Conservation (phyloP, 139 green algal genomes). For the Chlamydomonas eustigma region DNA sequence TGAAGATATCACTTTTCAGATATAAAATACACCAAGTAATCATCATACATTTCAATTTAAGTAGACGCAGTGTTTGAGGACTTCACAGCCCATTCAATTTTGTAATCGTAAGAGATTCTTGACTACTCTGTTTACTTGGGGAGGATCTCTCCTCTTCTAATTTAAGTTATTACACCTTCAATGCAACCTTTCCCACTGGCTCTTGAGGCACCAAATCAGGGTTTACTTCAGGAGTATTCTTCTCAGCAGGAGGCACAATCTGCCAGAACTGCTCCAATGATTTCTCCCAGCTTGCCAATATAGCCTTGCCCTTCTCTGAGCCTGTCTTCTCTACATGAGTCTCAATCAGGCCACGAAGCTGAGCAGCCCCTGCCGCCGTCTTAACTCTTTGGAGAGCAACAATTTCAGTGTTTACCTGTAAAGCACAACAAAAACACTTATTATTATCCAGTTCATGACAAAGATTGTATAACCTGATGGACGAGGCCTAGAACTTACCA, state of each 20-base stretch:
- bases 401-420: constrained; percentile 94
- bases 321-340: constrained; percentile 80
- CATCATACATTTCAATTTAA: no score
- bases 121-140: no score
- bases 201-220: constrained; percentile 2
- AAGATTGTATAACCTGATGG: no score
- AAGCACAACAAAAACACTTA: no score
- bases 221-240: constrained; percentile 64
- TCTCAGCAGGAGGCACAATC: constrained; percentile 86
- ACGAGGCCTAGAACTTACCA: no score
- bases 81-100: no score
- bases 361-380: constrained; percentile 76
- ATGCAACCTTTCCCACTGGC: background rate
- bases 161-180: background rate
- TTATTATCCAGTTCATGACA: no score
- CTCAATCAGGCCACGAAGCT: constrained; percentile 81
- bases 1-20: no score
- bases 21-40: no score
- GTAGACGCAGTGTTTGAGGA: no score
- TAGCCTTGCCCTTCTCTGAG: constrained; percentile 57
- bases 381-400: constrained; percentile 88
- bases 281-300: constrained; percentile 82
- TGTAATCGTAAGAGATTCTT: background rate
- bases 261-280: constrained; percentile 90
- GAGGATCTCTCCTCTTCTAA: no score